Evolutionary conservation across 2,329 filamentous ascomycete species (phyloP), one percentile per base, ranked within the genome.

Genomic region (Cladosporium sphaerospermum): DNA sequence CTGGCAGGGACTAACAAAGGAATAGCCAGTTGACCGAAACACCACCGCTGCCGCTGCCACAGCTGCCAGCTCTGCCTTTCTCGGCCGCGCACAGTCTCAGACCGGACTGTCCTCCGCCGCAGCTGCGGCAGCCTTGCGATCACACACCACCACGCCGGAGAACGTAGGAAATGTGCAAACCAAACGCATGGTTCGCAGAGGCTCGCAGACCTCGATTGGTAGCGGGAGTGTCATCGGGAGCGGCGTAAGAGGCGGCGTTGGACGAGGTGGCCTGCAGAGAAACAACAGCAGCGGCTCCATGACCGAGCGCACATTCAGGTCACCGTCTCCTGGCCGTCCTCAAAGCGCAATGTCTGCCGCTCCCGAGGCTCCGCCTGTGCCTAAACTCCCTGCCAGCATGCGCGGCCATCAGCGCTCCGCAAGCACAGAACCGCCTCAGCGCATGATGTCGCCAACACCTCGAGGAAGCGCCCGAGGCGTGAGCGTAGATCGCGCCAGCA

Each of bases 261-360:
- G 71, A 58, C 53, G 73, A 74, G 65, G 56, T 58, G 57, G 68
- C 49, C 73, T 91, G 56, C 78, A 84, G 57, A 78, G 88, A 63
- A 77, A 79, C 36, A 79, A 77, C 52, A 95, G 91, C 71, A 80
- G 80, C 28, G 80, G 83, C 18, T 96, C 90, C 46, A 95, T 97
- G 91, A 85, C 82, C 31, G 88, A 92, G 67, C 82, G 92, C 54
- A 91, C 89, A 1, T 96, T 96, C 69, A 83, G 91, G 60, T 86
- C 86, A 10, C 83, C 84, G 3, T 95, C 88, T 78, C 56, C 75
- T 68, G 71, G 70, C 66, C 75, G 76, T 63, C 69, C 37, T 62
- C 61, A 60, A 47, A 57, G 60, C 46, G 56, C 61, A 7, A 43
- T 57, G 13, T 57, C 61, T 13, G 61, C 60, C 32, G 56, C 61